phyloP scores from a whole-genome alignment of 2,329 filamentous ascomycete genomes.

The Aspergillus piperis region DNA sequence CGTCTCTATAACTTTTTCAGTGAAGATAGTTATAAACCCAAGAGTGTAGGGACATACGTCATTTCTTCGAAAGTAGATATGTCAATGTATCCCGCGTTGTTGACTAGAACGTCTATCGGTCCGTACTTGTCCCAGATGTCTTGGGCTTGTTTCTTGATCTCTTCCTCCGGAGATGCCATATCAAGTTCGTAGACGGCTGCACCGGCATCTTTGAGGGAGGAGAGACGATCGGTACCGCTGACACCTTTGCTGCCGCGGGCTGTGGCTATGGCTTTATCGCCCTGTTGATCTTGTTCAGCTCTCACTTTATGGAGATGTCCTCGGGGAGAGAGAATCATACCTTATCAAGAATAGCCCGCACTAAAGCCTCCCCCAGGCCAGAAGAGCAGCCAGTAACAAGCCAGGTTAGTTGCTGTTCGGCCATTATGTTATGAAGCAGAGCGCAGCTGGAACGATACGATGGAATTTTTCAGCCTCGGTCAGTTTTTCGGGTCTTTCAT shows the following conservation, averaged over 20 bases:
- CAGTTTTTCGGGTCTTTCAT: no score
- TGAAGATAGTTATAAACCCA: no score
- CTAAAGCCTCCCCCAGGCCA: background rate
- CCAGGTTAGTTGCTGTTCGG: background rate
- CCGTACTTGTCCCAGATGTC: background rate
- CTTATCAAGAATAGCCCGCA: background rate
- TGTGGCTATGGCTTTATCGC: background rate
- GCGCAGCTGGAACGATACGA: background rate
- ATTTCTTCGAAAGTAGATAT: conserved; percentile 8
- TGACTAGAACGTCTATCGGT: background rate
- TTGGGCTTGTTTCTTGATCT: background rate
- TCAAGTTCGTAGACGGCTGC: background rate
- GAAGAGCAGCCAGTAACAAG: background rate
- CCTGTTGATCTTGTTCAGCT: background rate
- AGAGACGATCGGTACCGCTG: background rate
- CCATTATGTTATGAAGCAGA: background rate
- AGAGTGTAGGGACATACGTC: background rate
- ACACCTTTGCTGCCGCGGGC: background rate
- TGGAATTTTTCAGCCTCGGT: no score
- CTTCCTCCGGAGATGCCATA: background rate
- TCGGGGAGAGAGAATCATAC: background rate
- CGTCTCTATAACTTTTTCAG: background rate
- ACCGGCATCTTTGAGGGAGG: background rate
- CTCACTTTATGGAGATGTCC: background rate
- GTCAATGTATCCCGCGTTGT: background rate